Base-by-base conservation (phyloP, 495 filamentous ascomycete genomes). In the Podospora pseudoanserina region DNA sequence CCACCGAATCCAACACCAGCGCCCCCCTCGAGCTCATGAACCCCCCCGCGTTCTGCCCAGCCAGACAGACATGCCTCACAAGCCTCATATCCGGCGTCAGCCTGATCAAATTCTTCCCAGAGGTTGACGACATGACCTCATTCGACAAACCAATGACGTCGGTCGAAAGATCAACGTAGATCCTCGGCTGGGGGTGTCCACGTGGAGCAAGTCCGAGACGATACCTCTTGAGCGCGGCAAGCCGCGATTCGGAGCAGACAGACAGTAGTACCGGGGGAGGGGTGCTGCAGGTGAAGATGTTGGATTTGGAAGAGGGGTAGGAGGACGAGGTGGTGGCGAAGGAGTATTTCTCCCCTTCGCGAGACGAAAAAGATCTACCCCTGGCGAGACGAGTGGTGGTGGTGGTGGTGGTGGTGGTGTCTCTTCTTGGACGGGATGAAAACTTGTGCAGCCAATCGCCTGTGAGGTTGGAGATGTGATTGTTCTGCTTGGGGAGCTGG, bases 201-300 rank as follows among this genome's bases (percentile, higher is more conserved):
- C 27, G n/a, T 2, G 76, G 77, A 16, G 74, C 77, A 1, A 80
- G 70, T 5, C 77, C 72, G 6, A 80, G 70, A 0, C 71, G 69
- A 66, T 79, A 80, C 59, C 74, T 72, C 20, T 70, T 73, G 13
- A 78, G 73, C 13, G 77, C 77, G 62, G 77, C 71, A 58, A 73
- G 53, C 16, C 79, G 73, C 20, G 77, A 74, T 58, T 80, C 77
- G 58, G 70, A 63, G 54, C 70, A 76, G 65, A 79, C 77, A 62
- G 76, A 72, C 67, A 79, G 71, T 19, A 77, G 70, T 44, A 75
- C 65, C 3, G 77, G 76, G 16, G 77, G 67, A 19, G 65, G 68
- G 58, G 77, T 71, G 15, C 60, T 70, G 65, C 65, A 68, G 4
- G 61, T 60, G 62, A 70, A 71, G 13, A 68, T 65, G 15, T 70